These are phyloP conservation scores for Sanghuangporus baumii DNA, from an alignment of 1,284 basidiomycete genomes.

Conservation along the genomic window DNA sequence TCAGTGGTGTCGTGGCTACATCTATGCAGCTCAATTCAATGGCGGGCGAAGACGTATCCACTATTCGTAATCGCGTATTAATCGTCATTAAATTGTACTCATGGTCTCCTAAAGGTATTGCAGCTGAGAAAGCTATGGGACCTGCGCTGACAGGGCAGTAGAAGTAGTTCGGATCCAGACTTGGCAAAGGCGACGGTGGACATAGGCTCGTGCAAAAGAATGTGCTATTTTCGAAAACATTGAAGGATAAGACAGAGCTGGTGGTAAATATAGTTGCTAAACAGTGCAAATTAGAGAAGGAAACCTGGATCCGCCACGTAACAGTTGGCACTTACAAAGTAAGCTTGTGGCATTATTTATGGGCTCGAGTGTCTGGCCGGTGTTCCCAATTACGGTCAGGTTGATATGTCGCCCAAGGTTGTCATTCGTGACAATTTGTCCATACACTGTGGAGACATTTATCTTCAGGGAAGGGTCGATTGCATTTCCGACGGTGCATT, in stretches of 20 bases:
- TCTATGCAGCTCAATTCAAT: slow-evolving; percentile 80
- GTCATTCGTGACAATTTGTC: slow-evolving; percentile 54
- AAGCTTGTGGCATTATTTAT: slow-evolving; percentile 54
- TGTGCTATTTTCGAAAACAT: slow-evolving; percentile 61
- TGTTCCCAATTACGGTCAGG: slow-evolving; percentile 58
- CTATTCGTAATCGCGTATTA: slow-evolving; percentile 78
- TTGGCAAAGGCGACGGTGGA: slow-evolving; percentile 63
- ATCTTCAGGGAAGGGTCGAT: slow-evolving; percentile 43
- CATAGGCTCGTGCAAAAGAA: slow-evolving; percentile 74
- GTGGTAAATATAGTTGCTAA: slow-evolving; percentile 82
- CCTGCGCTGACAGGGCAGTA: slow-evolving; percentile 77
- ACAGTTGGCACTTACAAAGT: slow-evolving; percentile 46
- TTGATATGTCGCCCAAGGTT: slow-evolving; percentile 47
- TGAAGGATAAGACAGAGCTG: slow-evolving; percentile 74
- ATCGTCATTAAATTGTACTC: slow-evolving; percentile 79
- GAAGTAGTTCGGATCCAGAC: slow-evolving; percentile 34
- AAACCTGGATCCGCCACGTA: slow-evolving; percentile 12
- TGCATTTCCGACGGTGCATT: slow-evolving; percentile 54
- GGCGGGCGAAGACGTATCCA: slow-evolving; percentile 69
- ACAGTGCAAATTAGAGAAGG: slow-evolving; percentile 14
- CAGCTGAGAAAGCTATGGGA: slow-evolving; percentile 75
- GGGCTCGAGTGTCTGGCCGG: slow-evolving; percentile 52
- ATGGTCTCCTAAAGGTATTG: slow-evolving; percentile 58
- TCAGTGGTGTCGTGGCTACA: slow-evolving; percentile 74
- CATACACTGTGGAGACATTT: slow-evolving; percentile 66